phyloP scores from a whole-genome alignment of 148 eudicot genomes.

The Camellia sinensis region DNA sequence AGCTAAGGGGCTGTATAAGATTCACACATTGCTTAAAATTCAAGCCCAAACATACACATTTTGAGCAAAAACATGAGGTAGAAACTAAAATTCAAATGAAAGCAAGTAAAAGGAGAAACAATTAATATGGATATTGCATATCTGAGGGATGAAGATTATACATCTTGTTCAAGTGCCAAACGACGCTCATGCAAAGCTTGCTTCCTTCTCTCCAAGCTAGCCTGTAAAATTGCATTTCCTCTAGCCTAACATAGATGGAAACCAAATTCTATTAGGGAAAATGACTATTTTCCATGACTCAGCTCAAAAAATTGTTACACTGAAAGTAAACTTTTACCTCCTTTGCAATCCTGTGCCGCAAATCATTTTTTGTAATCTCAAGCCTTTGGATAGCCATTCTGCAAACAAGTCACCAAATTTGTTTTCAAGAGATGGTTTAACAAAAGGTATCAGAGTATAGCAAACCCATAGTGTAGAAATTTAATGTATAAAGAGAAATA shows the following conservation, averaged over 20 bases:
- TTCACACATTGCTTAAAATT: background rate
- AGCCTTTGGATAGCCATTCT: constrained; percentile 96
- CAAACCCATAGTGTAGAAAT: too few species aligned
- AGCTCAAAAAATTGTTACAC: background rate
- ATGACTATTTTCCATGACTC: background rate
- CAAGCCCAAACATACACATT: background rate
- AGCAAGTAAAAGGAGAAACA: background rate
- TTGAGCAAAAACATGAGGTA: background rate
- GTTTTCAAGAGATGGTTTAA: background rate
- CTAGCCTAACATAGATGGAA: constrained; percentile 58
- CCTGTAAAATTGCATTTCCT: constrained; percentile 95
- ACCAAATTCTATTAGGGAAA: constrained; percentile 17
- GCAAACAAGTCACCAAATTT: constrained; percentile 16
- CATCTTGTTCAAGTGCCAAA: constrained; percentile 99
- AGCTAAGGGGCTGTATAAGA: too few species aligned
- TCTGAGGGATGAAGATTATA: constrained; percentile 23
- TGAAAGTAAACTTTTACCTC: constrained; percentile 50
- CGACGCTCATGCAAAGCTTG: constrained; percentile 99
- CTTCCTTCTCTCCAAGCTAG: constrained; percentile 98
- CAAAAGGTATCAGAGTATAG: background rate
- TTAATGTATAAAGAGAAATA: too few species aligned
- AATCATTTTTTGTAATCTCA: constrained; percentile 85
- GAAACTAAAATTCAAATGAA: background rate
- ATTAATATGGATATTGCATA: background rate
- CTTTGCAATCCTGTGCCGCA: constrained; percentile 87